Evolutionary conservation across 2,329 filamentous ascomycete species (phyloP).

Genomic region (Trichoderma simmonsii): DNA sequence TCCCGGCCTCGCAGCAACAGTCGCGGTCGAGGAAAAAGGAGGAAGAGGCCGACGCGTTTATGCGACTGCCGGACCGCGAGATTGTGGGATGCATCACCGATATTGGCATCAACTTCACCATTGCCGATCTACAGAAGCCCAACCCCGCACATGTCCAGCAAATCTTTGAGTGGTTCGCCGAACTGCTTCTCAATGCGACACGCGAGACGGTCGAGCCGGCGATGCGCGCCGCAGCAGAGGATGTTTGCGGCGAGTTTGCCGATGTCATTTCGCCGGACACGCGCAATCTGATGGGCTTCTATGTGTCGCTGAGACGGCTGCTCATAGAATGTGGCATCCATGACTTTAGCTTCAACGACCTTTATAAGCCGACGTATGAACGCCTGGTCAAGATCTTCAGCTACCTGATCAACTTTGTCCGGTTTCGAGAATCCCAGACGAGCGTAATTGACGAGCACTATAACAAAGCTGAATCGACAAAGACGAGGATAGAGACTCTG

Average conservation of each 20-base stretch:
- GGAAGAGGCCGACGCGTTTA: slow-evolving; percentile 57
- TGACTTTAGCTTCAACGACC: slow-evolving; percentile 89
- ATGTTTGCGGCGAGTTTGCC: slow-evolving; percentile 77
- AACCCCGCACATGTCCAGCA: slow-evolving; percentile 93
- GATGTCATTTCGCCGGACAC: slow-evolving; percentile 87
- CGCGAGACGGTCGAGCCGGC: slow-evolving; percentile 91
- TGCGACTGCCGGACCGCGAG: slow-evolving; percentile 65
- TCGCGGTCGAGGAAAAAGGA: slow-evolving; percentile 57
- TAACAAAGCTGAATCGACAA: slow-evolving; percentile 83
- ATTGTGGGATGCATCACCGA: slow-evolving; percentile 97
- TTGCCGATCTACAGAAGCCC: slow-evolving; percentile 86
- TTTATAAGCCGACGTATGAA: slow-evolving; percentile 86
- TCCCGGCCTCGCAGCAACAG: slow-evolving; percentile 49
- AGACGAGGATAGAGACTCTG: slow-evolving; percentile 80
- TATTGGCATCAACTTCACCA: slow-evolving; percentile 85
- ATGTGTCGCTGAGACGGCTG: slow-evolving; percentile 74
- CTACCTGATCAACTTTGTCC: slow-evolving; percentile 97
- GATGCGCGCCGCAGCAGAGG: slow-evolving; percentile 87
- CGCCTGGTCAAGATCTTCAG: slow-evolving; percentile 93
- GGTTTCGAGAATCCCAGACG: slow-evolving; percentile 92
- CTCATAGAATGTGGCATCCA: slow-evolving; percentile 85
- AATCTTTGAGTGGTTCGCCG: slow-evolving; percentile 97
- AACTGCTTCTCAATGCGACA: slow-evolving; percentile 88
- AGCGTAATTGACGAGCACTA: slow-evolving; percentile 88
- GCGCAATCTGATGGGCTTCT: slow-evolving; percentile 94